Conservation (phyloP, 768 basidiomycete species). For the Strobilomyces confusus region DNA sequence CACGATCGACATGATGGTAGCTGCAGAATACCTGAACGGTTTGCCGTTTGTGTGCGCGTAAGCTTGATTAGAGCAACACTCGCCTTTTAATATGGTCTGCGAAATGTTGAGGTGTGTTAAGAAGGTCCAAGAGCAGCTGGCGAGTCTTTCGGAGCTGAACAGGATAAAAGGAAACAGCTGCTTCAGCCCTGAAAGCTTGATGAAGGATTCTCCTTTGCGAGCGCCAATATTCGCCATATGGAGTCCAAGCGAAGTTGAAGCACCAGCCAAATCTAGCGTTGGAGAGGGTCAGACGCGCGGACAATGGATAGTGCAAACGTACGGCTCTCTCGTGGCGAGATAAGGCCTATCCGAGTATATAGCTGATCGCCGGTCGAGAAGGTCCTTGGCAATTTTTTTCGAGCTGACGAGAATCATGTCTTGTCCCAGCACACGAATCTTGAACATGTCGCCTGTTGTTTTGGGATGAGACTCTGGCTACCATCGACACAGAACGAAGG, state of each 20-base stretch:
- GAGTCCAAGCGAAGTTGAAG: constrained; percentile 15
- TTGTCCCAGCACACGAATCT: constrained; percentile 17
- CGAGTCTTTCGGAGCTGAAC: constrained; percentile 19
- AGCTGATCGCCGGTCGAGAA: constrained; percentile 25
- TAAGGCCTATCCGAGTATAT: constrained; percentile 28
- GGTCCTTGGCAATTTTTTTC: constrained; percentile 23
- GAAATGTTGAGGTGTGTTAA: constrained; percentile 6
- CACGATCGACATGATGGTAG: constrained; percentile 37
- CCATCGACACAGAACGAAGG: background rate
- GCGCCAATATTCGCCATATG: constrained; percentile 26
- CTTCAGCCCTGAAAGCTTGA: constrained; percentile 22
- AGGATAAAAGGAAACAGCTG: constrained; percentile 8
- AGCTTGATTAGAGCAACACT: background rate
- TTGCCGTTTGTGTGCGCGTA: background rate
- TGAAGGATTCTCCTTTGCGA: constrained; percentile 20
- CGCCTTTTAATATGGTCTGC: constrained; percentile 7
- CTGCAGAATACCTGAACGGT: constrained; percentile 29
- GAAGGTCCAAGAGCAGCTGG: constrained; percentile 17
- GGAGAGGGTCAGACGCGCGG: background rate
- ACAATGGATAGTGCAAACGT: background rate
- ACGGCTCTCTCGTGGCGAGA: constrained; percentile 15
- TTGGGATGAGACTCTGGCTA: background rate
- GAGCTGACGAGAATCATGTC: constrained; percentile 25
- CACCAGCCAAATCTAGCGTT: constrained; percentile 18
- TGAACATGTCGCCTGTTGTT: constrained; percentile 17